Percentiles rank a stretch among this genome's conserved stretches.
Evolutionary conservation across 805 yeast genomes (phyloP).

Genomic region (Saccharomycopsis selenospora): DNA sequence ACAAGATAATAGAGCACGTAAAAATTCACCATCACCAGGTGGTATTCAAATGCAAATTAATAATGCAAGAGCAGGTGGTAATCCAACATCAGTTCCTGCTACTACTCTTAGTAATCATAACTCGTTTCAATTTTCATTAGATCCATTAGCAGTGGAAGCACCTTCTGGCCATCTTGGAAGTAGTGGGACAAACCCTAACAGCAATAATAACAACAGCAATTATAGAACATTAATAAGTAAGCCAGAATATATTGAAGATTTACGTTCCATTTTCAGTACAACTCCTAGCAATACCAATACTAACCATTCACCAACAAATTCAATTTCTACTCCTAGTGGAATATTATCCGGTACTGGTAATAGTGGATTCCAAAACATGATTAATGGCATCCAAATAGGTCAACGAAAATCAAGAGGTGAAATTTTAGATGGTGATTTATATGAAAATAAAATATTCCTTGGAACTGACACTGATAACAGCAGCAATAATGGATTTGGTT

Average conservation of each 20-base stretch:
- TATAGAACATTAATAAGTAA: not conserved
- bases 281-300: no score
- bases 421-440: no score
- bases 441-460: no score
- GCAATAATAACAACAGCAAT: not conserved
- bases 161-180: conserved; percentile 22
- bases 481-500: no score
- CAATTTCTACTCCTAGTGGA: not conserved
- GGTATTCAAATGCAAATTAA: no score
- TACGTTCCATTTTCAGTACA: not conserved
- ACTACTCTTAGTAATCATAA: conserved; percentile 23
- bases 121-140: conserved; percentile 34
- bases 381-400: not conserved
- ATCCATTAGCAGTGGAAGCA: conserved; percentile 44
- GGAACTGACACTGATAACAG: not conserved
- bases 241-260: not conserved
- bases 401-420: not conserved
- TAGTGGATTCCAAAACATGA: not conserved
- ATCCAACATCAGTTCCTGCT: not conserved
- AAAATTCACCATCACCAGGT: not conserved
- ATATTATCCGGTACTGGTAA: no score
- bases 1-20: not conserved
- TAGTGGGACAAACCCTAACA: not conserved
- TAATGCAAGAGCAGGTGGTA: no score
- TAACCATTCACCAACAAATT: not conserved